A percentile compares a stretch with the other conserved stretches of the same genome.
These are phyloP conservation scores for Talaromyces sp. DNA, from an alignment of 2,329 filamentous ascomycete species.

Conservation along the genomic window DNA sequence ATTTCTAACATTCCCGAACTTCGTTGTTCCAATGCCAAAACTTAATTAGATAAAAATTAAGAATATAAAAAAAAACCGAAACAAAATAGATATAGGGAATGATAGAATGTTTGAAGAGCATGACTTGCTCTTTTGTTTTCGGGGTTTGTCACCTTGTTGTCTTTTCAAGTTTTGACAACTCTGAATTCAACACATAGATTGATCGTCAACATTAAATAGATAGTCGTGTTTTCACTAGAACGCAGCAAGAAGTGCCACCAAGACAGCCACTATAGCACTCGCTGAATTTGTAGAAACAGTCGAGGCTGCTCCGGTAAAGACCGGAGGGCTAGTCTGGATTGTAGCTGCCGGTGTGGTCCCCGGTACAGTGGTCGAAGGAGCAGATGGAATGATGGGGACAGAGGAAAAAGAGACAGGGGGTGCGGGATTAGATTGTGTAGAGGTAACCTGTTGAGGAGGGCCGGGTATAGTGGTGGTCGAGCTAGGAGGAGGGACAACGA, in stretches of 20 bases:
- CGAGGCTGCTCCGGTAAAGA: slow-evolving; percentile 7
- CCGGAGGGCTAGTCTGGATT: not conserved
- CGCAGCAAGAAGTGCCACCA: slow-evolving; percentile 1
- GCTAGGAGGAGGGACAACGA: not conserved
- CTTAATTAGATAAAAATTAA: not conserved
- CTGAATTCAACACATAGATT: not conserved
- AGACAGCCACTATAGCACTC: not conserved
- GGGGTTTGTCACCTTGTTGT: too few species aligned
- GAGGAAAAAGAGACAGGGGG: not conserved
- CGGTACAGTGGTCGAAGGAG: not conserved
- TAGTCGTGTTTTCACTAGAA: not conserved
- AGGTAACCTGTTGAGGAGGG: not conserved
- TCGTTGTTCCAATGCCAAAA: not conserved
- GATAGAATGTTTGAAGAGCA: not conserved
- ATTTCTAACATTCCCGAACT: not conserved
- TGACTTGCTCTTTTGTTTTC: too few species aligned
- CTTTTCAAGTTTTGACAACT: not conserved
- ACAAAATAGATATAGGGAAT: not conserved
- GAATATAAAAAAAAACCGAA: too few species aligned
- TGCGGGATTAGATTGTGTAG: not conserved
- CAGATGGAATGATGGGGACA: not conserved
- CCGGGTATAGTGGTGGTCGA: not conserved
- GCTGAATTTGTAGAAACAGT: not conserved
- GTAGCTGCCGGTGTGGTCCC: not conserved
- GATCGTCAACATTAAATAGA: not conserved